Conservation (phyloP, 176 grass and related monocot genomes). For the Eragrostis nindensis region DNA sequence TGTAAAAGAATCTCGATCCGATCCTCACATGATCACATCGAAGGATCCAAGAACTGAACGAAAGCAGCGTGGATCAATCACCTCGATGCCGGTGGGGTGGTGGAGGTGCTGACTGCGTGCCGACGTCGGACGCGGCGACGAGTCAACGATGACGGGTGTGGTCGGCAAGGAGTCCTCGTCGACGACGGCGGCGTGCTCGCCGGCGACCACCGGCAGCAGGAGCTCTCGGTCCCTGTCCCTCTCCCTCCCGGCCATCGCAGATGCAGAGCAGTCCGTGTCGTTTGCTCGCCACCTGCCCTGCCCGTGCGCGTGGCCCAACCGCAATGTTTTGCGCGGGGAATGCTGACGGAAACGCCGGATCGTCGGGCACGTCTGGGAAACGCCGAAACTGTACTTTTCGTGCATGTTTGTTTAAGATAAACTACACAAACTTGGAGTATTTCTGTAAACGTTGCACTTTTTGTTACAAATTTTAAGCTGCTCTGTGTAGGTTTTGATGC, state of each 20-base stretch:
- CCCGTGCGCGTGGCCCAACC: conserved; percentile 20
- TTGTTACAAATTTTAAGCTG: too few species aligned
- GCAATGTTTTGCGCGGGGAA: conserved; percentile 20
- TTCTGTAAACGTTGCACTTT: too few species aligned
- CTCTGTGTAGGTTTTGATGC: too few species aligned
- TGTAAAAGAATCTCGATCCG: background rate
- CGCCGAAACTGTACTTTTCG: too few species aligned
- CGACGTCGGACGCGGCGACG: background rate
- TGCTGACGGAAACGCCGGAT: conserved; percentile 10
- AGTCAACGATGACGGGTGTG: background rate
- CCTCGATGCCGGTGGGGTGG: conserved; percentile 44
- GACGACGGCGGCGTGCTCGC: background rate
- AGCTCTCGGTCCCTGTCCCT: conserved; percentile 51
- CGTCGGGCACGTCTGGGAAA: too few species aligned
- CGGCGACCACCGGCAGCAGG: conserved; percentile 40
- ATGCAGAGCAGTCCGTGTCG: background rate
- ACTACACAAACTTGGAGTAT: too few species aligned
- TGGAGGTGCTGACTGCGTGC: background rate
- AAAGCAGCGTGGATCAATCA: background rate
- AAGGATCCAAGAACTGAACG: background rate
- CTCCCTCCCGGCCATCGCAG: conserved; percentile 40
- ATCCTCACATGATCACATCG: background rate
- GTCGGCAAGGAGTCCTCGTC: background rate
- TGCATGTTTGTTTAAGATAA: too few species aligned
- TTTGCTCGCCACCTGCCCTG: conserved; percentile 9